Evolutionary conservation across 768 basidiomycete genomes (phyloP).

Genomic region (Ramaria rubella): DNA sequence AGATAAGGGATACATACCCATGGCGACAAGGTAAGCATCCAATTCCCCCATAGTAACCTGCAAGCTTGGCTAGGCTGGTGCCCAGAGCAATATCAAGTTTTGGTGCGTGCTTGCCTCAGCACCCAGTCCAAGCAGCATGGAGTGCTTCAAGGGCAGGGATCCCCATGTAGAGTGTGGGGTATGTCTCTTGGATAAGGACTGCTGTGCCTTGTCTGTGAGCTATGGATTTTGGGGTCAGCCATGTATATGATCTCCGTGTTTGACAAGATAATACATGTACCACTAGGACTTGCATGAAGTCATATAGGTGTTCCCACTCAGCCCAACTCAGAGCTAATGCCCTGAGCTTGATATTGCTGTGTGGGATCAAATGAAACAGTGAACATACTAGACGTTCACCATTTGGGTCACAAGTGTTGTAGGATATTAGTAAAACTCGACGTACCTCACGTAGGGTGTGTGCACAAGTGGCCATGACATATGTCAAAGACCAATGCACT

Average conservation of each 20-base stretch:
- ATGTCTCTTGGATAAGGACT: slow-evolving; percentile 27
- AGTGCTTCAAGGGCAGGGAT: slow-evolving; percentile 28
- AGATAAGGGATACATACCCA: slow-evolving; percentile 22
- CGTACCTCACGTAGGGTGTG: slow-evolving; percentile 1
- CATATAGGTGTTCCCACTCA: neutral
- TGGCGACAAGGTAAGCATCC: slow-evolving; percentile 27
- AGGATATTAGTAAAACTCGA: neutral
- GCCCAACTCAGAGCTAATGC: neutral
- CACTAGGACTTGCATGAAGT: neutral
- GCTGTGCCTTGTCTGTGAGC: slow-evolving; percentile 29
- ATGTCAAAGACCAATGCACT: slow-evolving; percentile 29
- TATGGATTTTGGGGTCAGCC: no score
- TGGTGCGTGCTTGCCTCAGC: neutral
- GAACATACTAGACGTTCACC: neutral
- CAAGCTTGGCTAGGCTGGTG: slow-evolving; percentile 22
- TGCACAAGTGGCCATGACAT: slow-evolving; percentile 22
- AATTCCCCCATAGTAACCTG: slow-evolving; percentile 25
- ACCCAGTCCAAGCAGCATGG: slow-evolving; percentile 23
- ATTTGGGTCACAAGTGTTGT: no score
- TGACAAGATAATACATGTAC: neutral
- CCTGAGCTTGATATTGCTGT: neutral
- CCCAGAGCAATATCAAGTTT: slow-evolving; percentile 19
- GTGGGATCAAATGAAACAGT: neutral
- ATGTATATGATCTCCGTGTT: neutral
- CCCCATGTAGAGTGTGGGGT: slow-evolving; percentile 23